These are phyloP conservation scores for Hevea brasiliensis DNA, from an alignment of 345 rosid species.

Conservation along the genomic window DNA sequence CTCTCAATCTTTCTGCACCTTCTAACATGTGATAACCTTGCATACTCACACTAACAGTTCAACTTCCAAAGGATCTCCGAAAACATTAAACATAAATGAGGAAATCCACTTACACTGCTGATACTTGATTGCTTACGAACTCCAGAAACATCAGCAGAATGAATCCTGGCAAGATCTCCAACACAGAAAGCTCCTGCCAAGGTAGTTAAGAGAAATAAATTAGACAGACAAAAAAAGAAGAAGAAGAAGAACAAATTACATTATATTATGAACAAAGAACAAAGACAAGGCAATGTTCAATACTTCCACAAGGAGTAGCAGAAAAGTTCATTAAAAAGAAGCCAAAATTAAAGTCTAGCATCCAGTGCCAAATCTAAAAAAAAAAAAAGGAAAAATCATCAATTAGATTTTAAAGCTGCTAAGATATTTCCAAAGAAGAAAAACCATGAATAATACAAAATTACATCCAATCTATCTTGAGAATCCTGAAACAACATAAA, in stretches of 20 bases:
- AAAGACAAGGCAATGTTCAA: background rate
- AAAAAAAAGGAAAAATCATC: too few relatives aligned
- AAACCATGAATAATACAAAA: background rate
- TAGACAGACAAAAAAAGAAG: background rate
- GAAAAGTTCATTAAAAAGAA: background rate
- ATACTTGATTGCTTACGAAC: conserved; percentile 39
- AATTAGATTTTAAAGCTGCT: background rate
- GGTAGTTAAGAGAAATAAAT: conserved; percentile 18
- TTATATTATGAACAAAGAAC: background rate
- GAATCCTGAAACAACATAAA: background rate
- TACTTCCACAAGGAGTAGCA: conserved; percentile 5
- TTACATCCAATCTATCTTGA: background rate
- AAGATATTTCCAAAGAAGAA: background rate
- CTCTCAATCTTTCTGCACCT: background rate
- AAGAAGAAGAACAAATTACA: background rate
- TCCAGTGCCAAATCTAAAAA: background rate
- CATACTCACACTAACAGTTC: background rate
- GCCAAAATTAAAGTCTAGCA: background rate
- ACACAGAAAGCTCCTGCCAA: conserved; percentile 52
- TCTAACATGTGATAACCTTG: background rate
- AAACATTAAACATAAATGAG: background rate
- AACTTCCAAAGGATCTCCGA: background rate
- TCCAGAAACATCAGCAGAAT: conserved; percentile 47
- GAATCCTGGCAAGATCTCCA: conserved; percentile 50
- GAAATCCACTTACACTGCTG: conserved; percentile 58